A percentile compares a stretch with the other conserved stretches of the same genome.
Conservation (phyloP, 2,329 filamentous ascomycete species). For the Penicillium thymicola region DNA sequence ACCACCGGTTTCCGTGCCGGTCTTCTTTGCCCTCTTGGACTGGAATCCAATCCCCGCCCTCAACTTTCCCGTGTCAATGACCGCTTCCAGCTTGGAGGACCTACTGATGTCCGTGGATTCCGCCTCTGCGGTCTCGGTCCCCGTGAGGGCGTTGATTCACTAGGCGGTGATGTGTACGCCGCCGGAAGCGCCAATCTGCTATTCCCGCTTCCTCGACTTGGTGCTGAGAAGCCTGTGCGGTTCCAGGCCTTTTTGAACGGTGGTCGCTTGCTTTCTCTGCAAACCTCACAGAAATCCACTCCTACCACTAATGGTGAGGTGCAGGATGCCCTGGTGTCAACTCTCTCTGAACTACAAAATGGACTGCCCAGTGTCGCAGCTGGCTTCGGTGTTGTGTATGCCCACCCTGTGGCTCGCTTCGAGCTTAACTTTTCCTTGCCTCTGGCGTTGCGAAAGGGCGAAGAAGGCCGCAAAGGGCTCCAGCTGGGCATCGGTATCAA, state of each 20-base stretch:
- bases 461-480: constrained; percentile 85
- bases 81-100: constrained; percentile 90
- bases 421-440: constrained; percentile 95
- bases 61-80: constrained; percentile 81
- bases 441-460: constrained; percentile 73
- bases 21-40: constrained; percentile 74
- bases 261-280: constrained; percentile 76
- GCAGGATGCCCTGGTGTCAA: constrained; percentile 48
- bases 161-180: constrained; percentile 88
- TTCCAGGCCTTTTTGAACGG: constrained; percentile 90
- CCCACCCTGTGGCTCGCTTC: constrained; percentile 87
- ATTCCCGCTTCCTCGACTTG: constrained; percentile 76
- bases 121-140: constrained; percentile 84
- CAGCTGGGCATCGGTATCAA: constrained; percentile 96
- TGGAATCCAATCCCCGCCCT: constrained; percentile 54
- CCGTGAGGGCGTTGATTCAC: constrained; percentile 76
- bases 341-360: constrained; percentile 67
- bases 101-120: constrained; percentile 93
- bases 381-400: constrained; percentile 88
- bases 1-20: constrained; percentile 79
- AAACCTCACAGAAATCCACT: constrained; percentile 50
- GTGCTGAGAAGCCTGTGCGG: constrained; percentile 77
- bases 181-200: constrained; percentile 84
- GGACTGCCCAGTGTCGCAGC: constrained; percentile 82
- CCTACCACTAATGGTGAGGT: constrained; percentile 50